These are phyloP conservation scores for Lepiota venenata DNA, from an alignment of 768 basidiomycete species.

Conservation along the genomic window DNA sequence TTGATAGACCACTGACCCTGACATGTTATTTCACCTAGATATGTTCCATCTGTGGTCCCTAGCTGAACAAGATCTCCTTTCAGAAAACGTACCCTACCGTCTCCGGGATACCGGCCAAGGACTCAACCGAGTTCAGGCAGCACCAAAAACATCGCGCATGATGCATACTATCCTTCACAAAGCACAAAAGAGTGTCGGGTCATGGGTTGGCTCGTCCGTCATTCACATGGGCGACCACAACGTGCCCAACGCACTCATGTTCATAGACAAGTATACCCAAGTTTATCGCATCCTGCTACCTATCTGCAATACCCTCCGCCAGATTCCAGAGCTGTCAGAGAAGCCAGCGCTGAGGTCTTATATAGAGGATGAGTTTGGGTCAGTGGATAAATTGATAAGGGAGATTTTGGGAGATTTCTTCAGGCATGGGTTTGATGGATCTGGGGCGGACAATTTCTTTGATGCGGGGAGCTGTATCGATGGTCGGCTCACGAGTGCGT, in stretches of 20 bases:
- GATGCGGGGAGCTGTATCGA: constrained; percentile 87
- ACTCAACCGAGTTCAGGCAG: constrained; percentile 83
- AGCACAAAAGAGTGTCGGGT: constrained; percentile 76
- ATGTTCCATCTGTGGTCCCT: constrained; percentile 88
- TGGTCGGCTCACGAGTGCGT: constrained; percentile 82
- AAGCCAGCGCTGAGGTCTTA: constrained; percentile 73
- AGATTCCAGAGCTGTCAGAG: constrained; percentile 61
- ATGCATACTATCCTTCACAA: constrained; percentile 87
- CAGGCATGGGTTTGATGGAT: constrained; percentile 85
- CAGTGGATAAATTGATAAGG: constrained; percentile 58
- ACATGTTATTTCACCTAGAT: constrained; percentile 37
- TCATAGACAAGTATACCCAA: constrained; percentile 92
- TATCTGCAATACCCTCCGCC: constrained; percentile 76
- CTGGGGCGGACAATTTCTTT: constrained; percentile 89
- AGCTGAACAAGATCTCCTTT: constrained; percentile 78
- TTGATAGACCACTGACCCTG: not conserved
- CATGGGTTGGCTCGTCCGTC: constrained; percentile 83
- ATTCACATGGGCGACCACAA: constrained; percentile 91
- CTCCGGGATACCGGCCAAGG: constrained; percentile 88
- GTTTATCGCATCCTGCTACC: constrained; percentile 88
- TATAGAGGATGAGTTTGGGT: constrained; percentile 82
- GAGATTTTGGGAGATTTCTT: constrained; percentile 86
- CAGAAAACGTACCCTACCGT: constrained; percentile 70
- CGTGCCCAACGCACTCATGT: constrained; percentile 81
- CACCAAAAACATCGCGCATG: constrained; percentile 87